These are phyloP conservation scores for Amaranthus tricolor DNA, from an alignment of 179 eudicot species.

Conservation along the genomic window DNA sequence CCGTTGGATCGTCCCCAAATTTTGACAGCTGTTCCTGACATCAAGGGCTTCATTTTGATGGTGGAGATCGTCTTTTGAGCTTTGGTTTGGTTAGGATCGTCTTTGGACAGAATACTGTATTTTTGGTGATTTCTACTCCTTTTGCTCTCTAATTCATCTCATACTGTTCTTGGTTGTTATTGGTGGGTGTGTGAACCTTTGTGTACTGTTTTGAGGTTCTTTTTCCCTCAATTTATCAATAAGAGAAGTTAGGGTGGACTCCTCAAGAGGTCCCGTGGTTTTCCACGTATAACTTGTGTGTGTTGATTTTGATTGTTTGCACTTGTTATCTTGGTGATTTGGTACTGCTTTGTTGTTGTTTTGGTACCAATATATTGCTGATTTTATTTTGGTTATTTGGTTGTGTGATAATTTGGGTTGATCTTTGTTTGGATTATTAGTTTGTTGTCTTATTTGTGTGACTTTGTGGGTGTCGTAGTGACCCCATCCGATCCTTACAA, in stretches of 20 bases:
- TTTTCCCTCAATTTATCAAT: too few relatives aligned
- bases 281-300: too few relatives aligned
- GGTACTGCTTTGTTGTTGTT: too few relatives aligned
- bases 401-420: background rate
- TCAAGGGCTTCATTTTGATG: background rate
- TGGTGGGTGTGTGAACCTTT: background rate
- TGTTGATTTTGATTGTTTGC: too few relatives aligned
- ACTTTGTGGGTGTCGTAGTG: background rate
- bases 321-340: too few relatives aligned
- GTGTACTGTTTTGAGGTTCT: too few relatives aligned
- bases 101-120: too few relatives aligned
- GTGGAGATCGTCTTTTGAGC: background rate
- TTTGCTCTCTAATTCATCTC: background rate
- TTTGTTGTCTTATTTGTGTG: background rate
- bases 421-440: background rate
- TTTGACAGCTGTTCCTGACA: background rate
- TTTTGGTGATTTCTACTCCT: background rate
- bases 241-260: too few relatives aligned
- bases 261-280: too few relatives aligned
- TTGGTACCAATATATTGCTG: too few relatives aligned
- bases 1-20: too few relatives aligned
- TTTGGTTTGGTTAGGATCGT: background rate
- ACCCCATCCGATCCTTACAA: background rate
- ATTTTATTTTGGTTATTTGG: too few relatives aligned
- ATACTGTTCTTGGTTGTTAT: background rate